phyloP scores from a whole-genome alignment of 1,284 basidiomycete species.

The Malassezia equina region DNA sequence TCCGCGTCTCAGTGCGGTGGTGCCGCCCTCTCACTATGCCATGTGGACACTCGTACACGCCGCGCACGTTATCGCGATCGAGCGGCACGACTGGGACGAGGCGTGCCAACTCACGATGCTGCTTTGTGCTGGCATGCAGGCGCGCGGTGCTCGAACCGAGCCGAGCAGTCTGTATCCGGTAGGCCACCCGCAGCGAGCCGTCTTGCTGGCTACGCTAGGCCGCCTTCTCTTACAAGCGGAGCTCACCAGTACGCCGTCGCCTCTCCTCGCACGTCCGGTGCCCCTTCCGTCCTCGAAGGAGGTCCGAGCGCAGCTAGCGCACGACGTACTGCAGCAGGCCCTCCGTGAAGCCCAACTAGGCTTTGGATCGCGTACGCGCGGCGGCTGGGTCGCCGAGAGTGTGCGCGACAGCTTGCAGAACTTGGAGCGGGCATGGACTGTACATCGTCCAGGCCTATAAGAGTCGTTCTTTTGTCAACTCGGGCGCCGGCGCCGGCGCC shows the following conservation, averaged over 20 bases:
- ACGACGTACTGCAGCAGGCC: constrained; percentile 24
- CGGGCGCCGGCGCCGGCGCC: neutral
- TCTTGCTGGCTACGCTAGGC: constrained; percentile 68
- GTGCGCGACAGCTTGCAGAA: neutral
- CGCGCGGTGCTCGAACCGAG: constrained; percentile 15
- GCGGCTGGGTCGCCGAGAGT: constrained; percentile 3
- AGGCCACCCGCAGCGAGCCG: constrained; percentile 68
- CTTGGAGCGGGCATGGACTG: neutral
- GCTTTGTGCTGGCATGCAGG: constrained; percentile 55
- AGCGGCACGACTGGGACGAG: constrained; percentile 19
- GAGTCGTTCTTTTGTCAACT: neutral
- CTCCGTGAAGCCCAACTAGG: constrained; percentile 25
- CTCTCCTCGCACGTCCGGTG: neutral
- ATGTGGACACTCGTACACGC: constrained; percentile 12
- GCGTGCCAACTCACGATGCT: constrained; percentile 50
- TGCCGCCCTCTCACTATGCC: constrained; percentile 7
- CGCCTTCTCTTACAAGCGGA: constrained; percentile 70
- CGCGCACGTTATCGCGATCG: constrained; percentile 13
- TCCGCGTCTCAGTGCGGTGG: constrained; percentile 5
- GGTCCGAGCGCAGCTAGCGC: constrained; percentile 19
- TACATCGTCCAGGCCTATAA: neutral
- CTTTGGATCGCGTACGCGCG: constrained; percentile 17
- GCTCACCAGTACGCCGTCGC: constrained; percentile 3
- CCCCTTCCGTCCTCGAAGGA: constrained; percentile 14
- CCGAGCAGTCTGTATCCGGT: constrained; percentile 53